Percentiles rank a stretch among this genome's conserved stretches.
phyloP scores from a whole-genome alignment of 495 filamentous ascomycete species.

The Penicillium argentinense region DNA sequence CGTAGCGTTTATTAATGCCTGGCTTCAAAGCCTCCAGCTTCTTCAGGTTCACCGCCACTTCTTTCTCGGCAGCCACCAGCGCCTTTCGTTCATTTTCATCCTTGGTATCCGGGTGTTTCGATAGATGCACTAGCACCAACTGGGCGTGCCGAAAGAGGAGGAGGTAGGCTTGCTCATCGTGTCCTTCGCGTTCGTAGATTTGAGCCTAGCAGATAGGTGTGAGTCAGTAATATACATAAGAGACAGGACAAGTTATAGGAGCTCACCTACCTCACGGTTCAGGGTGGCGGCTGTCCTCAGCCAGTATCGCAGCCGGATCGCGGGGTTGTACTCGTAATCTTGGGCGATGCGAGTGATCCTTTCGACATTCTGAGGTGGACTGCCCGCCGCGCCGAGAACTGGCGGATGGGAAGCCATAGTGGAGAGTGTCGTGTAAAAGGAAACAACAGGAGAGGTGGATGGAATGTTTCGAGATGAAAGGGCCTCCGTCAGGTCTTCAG shows the following conservation, averaged over 20 bases:
- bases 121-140: slow-evolving; percentile 62
- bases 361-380: slow-evolving; percentile 63
- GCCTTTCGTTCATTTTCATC: slow-evolving; percentile 47
- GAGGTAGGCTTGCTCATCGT: slow-evolving; percentile 83
- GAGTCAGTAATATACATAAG: slow-evolving; percentile 6
- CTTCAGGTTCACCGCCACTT: slow-evolving; percentile 52
- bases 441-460: not conserved
- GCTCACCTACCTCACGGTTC: slow-evolving; percentile 66
- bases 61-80: slow-evolving; percentile 49
- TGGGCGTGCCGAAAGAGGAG: slow-evolving; percentile 79
- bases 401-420: slow-evolving; percentile 31
- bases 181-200: slow-evolving; percentile 82
- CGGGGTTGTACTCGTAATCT: slow-evolving; percentile 75
- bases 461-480: not conserved
- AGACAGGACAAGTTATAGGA: not conserved
- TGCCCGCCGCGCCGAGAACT: slow-evolving; percentile 21
- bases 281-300: slow-evolving; percentile 75
- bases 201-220: slow-evolving; percentile 50
- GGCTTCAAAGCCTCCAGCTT: slow-evolving; percentile 68
- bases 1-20: slow-evolving; percentile 62
- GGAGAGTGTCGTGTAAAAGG: not conserved
- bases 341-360: slow-evolving; percentile 70
- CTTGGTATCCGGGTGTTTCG: slow-evolving; percentile 57
- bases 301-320: slow-evolving; percentile 76
- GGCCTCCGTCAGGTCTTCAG: slow-evolving; percentile 21